These are phyloP conservation scores for Trametes maxima DNA, from an alignment of 768 basidiomycete genomes.

Conservation along the genomic window DNA sequence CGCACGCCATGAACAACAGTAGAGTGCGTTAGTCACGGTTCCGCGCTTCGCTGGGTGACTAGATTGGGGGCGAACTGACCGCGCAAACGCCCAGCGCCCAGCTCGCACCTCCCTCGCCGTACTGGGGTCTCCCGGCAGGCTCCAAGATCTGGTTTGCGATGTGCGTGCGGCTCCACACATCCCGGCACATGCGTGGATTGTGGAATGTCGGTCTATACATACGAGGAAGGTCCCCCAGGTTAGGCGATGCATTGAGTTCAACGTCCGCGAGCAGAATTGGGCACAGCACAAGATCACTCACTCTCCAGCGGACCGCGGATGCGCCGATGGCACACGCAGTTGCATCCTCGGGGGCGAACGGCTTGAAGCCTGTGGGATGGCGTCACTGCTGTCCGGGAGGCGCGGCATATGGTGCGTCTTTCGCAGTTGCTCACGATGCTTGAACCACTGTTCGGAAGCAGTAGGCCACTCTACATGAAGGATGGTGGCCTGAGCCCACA, in stretches of 20 bases:
- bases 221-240: background rate
- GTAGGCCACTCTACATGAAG: background rate
- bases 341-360: background rate
- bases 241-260: background rate
- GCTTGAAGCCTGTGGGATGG: background rate
- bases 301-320: background rate
- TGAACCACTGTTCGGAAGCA: background rate
- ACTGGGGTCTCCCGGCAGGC: background rate
- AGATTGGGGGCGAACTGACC: no score
- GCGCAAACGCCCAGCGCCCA: background rate
- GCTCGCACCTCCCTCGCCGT: background rate
- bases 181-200: background rate
- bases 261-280: background rate
- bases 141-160: background rate
- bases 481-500: background rate
- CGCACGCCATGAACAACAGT: background rate
- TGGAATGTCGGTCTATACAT: slow-evolving; percentile 2
- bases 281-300: background rate
- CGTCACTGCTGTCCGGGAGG: no score
- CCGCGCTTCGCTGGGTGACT: background rate
- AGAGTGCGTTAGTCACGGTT: background rate
- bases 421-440: background rate
- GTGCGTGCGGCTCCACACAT: background rate
- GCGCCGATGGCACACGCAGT: background rate
- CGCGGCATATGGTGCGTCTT: background rate